Evolutionary conservation across 2,329 filamentous ascomycete genomes (phyloP).

Genomic region (Talaromyces pinophilus): DNA sequence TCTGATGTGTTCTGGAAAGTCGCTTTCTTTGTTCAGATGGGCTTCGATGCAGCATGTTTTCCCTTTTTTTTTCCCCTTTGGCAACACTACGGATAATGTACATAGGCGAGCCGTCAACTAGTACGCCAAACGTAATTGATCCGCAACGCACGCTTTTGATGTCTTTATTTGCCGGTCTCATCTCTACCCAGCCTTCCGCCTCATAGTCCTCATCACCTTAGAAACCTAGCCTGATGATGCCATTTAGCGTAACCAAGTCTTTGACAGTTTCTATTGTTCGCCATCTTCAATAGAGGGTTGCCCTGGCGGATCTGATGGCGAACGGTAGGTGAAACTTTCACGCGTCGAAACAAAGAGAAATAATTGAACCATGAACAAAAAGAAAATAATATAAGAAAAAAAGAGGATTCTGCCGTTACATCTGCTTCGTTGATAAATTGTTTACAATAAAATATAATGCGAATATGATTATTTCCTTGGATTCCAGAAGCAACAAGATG

Average conservation of each 20-base stretch:
- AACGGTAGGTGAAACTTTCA: neutral
- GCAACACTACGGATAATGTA: neutral
- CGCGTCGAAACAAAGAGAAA: neutral
- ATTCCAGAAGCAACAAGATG: neutral
- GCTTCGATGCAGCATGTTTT: neutral
- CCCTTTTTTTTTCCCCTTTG: neutral
- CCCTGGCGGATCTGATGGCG: neutral
- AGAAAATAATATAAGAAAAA: neutral
- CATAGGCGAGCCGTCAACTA: neutral
- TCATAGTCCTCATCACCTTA: neutral
- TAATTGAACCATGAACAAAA: neutral
- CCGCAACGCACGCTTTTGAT: neutral
- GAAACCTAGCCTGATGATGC: neutral
- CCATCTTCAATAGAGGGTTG: neutral
- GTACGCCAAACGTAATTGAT: neutral
- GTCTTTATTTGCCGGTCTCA: neutral
- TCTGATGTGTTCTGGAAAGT: slow-evolving; percentile 43
- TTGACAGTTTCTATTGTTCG: neutral
- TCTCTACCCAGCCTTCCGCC: neutral
- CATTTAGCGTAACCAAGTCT: neutral
- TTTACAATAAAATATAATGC: neutral
- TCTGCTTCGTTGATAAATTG: neutral
- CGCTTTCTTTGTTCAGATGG: neutral
- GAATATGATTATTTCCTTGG: neutral
- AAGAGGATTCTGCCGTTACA: neutral